Percentiles rank a stretch among this genome's conserved stretches.
phyloP scores from a whole-genome alignment of 768 basidiomycete species.

The Hirschioporus abietinus region DNA sequence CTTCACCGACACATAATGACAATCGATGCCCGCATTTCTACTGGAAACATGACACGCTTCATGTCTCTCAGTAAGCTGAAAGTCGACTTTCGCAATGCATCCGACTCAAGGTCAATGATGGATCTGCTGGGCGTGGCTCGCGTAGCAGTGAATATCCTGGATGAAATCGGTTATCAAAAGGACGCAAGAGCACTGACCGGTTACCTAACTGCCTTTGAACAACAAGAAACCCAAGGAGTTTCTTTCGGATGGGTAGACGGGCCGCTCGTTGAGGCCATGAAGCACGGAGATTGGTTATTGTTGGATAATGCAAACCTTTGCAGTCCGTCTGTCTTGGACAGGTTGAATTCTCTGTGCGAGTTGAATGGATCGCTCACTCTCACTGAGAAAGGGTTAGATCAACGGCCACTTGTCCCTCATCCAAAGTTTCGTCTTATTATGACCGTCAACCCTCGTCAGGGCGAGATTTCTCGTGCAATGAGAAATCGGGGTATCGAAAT shows the following conservation, averaged over 20 bases:
- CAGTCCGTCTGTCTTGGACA: slow-evolving; percentile 91
- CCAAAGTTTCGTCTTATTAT: slow-evolving; percentile 90
- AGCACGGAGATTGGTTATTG: slow-evolving; percentile 82
- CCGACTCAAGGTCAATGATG: slow-evolving; percentile 4
- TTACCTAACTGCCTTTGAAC: not conserved
- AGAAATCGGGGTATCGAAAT: slow-evolving; percentile 94
- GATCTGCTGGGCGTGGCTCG: slow-evolving; percentile 19
- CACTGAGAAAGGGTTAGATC: slow-evolving; percentile 78
- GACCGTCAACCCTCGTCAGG: slow-evolving; percentile 85
- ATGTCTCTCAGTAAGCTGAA: not conserved
- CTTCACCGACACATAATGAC: not conserved
- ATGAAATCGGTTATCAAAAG: slow-evolving; percentile 17
- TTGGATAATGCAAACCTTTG: slow-evolving; percentile 94
- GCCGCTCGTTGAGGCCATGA: slow-evolving; percentile 81
- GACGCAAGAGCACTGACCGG: slow-evolving; percentile 1
- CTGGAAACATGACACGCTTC: not conserved
- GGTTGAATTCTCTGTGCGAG: slow-evolving; percentile 95
- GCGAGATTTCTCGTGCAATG: slow-evolving; percentile 97
- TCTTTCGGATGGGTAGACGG: slow-evolving; percentile 96
- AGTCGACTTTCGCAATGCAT: not conserved
- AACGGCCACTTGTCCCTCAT: slow-evolving; percentile 77
- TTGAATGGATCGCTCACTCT: slow-evolving; percentile 74
- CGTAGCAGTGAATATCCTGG: slow-evolving; percentile 24
- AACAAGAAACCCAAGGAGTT: slow-evolving; percentile 26
- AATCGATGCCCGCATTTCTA: not conserved